A percentile compares a stretch with the other conserved stretches of the same genome.
phyloP scores from a whole-genome alignment of 306 rosid genomes.

The Vigna angularis region DNA sequence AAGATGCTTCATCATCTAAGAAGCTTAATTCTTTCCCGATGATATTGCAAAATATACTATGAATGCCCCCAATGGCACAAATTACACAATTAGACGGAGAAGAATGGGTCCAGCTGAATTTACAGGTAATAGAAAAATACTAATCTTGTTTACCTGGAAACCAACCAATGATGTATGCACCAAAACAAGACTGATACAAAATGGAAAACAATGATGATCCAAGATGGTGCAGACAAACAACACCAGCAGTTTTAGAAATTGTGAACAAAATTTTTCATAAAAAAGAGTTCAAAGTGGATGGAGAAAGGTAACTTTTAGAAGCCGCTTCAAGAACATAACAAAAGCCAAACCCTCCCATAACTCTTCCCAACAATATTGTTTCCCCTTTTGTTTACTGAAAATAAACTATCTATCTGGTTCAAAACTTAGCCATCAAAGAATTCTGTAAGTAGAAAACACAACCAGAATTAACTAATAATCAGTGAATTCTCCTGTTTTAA shows the following conservation, averaged over 20 bases:
- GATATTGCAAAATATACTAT: conserved; percentile 10
- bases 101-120: conserved; percentile 17
- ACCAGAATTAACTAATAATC: background rate
- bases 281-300: background rate
- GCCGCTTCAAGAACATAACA: conserved; percentile 4
- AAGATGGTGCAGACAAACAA: conserved; percentile 9
- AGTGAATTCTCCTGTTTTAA: background rate
- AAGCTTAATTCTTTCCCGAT: background rate
- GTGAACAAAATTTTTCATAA: conserved; percentile 3
- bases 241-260: background rate
- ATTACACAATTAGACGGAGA: conserved; percentile 7
- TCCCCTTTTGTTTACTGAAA: background rate
- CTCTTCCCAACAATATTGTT: background rate
- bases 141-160: conserved; percentile 11
- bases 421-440: conserved; percentile 12
- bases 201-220: conserved; percentile 9
- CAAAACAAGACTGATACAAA: conserved; percentile 20
- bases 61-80: background rate
- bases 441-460: background rate
- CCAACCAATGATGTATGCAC: conserved; percentile 7
- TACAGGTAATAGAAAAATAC: background rate
- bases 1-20: conserved; percentile 8
- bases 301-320: conserved; percentile 4
- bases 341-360: conserved; percentile 1
- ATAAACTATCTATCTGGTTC: conserved; percentile 3